Base-by-base conservation (phyloP, 441 rosid species). In the Mallotus repandus region DNA sequence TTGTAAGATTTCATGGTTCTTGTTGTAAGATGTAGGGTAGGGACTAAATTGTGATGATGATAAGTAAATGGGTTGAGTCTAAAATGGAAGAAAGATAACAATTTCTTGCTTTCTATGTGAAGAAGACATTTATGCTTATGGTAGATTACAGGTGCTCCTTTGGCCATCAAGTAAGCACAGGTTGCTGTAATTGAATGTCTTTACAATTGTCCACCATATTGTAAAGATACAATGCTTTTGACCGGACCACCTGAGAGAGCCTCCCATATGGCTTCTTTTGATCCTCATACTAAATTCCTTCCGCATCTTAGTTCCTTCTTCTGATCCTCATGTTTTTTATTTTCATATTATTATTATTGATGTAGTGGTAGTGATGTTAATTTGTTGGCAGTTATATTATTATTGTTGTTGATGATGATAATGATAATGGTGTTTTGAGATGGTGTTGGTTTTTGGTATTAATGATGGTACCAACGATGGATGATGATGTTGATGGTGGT, bases 121-220 rank as follows among this genome's bases (percentile, higher is more conserved):
- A 55, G 54, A 53, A 65, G 29, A 61, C 62, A 38, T 68, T 79
- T 25, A 64, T 70, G 72, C n/a, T 67, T 54, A 29, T 66, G 70
- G 65, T 81, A 90, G 93, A 84, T 90, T 71, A 82, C 88, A 5
- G 91, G 91, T 21, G 66, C 68, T 19, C 74, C 73, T 7, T 80
- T 86, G 75, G 84, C 90, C 56, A 90, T 86, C 63, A 88, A 87
- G 86, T 88, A 86, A 76, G 96, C 91, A 21, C 45, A 88, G 13
- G 71, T 87, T 54, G 82, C 80, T 54, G 88, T 90, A 61, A 85
- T 90, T 11, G 62, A 59, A 13, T 74, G 74, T 66, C 86, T 90
- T 70, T 89, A 85, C 63, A 69, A 66, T 55, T 78, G 60, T 58
- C 83, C 85, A 25, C 83, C 87, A 1, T 1, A 46, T 19, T 72